A percentile compares a stretch with the other conserved stretches of the same genome.
Conservation (phyloP, 768 basidiomycete genomes). For the Strobilomyces echinocephalus region DNA sequence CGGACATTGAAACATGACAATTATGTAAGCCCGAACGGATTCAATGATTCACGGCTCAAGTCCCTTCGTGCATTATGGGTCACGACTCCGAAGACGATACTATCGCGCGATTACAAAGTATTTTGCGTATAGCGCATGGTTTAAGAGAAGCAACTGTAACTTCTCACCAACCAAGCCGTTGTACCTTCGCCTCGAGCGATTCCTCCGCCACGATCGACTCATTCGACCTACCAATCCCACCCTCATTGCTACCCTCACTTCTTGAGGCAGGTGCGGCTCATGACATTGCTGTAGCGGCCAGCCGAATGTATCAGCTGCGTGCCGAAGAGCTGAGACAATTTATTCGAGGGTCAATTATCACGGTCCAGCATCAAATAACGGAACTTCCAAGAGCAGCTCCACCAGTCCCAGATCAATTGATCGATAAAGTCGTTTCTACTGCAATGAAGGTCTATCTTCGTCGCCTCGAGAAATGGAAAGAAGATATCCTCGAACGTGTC, state of each 20-base stretch:
- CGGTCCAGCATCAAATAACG: background rate
- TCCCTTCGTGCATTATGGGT: background rate
- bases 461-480: background rate
- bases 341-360: background rate
- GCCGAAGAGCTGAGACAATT: background rate
- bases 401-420: fast-evolving
- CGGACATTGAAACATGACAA: slow-evolving; percentile 9
- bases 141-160: background rate
- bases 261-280: background rate
- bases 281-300: background rate
- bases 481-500: background rate
- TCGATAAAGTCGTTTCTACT: background rate
- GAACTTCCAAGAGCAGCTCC: background rate
- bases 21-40: background rate
- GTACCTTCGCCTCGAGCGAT: background rate
- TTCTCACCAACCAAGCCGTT: background rate
- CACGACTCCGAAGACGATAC: background rate
- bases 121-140: background rate
- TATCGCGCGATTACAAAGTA: background rate
- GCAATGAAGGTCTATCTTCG: background rate
- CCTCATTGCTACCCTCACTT: background rate
- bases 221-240: background rate
- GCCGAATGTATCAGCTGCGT: background rate
- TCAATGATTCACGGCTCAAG: no score
- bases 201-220: background rate